Percentiles rank a stretch among this genome's conserved stretches.
Conservation (phyloP, 257 asterid genomes). For the Eucommia ulmoides region DNA sequence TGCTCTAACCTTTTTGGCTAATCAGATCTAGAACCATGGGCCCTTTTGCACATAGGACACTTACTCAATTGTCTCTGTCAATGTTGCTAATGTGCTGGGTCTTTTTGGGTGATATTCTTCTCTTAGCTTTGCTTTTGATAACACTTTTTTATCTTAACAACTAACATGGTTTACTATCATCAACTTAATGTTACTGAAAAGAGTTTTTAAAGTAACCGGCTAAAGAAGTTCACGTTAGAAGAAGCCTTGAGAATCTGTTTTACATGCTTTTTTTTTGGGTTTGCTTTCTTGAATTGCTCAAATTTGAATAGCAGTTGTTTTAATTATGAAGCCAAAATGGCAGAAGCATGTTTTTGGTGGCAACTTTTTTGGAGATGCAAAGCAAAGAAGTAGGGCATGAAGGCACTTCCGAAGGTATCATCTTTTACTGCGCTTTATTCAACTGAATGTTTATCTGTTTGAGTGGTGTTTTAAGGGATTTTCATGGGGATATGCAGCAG, state of each 20-base stretch:
- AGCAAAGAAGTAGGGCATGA: slow-evolving; percentile 29
- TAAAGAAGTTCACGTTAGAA: slow-evolving; percentile 6
- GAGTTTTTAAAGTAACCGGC: background rate
- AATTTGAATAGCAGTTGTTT: no score
- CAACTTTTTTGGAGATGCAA: slow-evolving; percentile 25
- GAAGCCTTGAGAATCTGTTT: slow-evolving; percentile 11
- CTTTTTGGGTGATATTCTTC: background rate
- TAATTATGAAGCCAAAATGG: no score
- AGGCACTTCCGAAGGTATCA: no score
- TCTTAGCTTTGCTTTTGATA: no score
- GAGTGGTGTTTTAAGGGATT: no score
- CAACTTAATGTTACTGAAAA: background rate
- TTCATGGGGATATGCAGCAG: slow-evolving; percentile 54
- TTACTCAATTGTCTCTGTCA: background rate
- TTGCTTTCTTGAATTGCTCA: no score
- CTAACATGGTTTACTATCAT: no score
- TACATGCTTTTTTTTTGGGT: slow-evolving; percentile 25
- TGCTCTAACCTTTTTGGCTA: background rate
- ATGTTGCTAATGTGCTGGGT: background rate
- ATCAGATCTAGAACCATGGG: background rate
- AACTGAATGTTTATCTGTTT: no score
- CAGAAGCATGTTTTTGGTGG: no score
- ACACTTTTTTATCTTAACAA: no score
- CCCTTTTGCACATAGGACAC: background rate
- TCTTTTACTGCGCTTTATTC: no score